Base-by-base conservation (phyloP, 192 early-diverging fungal species). In the Coemansia sp. region DNA sequence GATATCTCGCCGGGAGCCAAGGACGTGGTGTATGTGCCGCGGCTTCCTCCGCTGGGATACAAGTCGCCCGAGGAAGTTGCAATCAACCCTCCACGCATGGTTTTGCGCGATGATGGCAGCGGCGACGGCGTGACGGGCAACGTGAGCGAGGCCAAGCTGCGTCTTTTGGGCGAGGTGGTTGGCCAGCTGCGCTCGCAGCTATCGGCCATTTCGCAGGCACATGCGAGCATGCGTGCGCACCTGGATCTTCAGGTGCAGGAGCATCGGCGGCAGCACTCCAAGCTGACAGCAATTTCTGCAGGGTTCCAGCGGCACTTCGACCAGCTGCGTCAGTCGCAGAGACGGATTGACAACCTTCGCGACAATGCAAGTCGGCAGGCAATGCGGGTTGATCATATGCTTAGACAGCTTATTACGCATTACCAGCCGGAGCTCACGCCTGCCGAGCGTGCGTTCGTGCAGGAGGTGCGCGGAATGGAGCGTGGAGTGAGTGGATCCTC, bases 401-500 rank as follows among this genome's bases (percentile, higher is more conserved):
- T 92, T 54, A 85, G 85, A 27, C 83, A 86, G 61, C 55, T 90
- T 29, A 83, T 86, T 48, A 84, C 84, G 42, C 71, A 72, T 16
- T 78, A 75, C 46, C 85, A 89, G 60, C 88, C 86, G 8, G 83
- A 81, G 25, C 66, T 90, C 63, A 84, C 83, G 4, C 58, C 78
- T 6, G 73, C 81, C 23, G 90, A 91, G 68, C 66, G 55, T 8
- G 64, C 32, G 23, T 69, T 75, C 64, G 56, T 60, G 18, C 55
- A 58, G 4, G 69, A 72, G 22, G 63, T 81, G 47, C 60, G 74
- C 11, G 65, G 35, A n/a, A 66, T 75, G 56, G 60, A 62, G 10
- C 27, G 16, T n/a, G 47, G 24, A 10, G 48, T 81, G 19, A 68
- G 63, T 52, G 74, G 78, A 20, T 22, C 59, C 34, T 65, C 62